Conservation (phyloP, 1,284 basidiomycete species). For the Psilocybe mexicana region DNA sequence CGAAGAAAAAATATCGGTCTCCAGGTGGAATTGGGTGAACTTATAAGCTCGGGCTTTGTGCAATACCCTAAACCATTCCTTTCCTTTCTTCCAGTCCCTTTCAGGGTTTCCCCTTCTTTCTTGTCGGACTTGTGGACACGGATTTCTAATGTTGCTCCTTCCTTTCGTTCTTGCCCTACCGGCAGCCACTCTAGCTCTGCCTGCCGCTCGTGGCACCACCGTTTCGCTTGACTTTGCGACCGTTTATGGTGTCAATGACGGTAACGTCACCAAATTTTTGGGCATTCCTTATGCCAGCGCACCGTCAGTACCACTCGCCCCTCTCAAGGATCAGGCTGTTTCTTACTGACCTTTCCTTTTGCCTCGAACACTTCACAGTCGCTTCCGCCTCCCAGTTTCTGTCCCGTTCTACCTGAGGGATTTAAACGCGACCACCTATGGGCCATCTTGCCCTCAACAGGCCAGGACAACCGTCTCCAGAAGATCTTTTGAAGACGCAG, state of each 20-base stretch:
- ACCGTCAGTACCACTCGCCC: constrained; percentile 28
- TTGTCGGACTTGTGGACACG: background rate
- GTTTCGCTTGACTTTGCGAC: constrained; percentile 39
- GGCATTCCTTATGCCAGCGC: constrained; percentile 53
- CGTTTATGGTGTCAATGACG: constrained; percentile 34
- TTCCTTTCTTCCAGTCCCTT: too few species aligned
- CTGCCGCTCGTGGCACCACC: background rate
- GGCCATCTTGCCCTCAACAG: constrained; percentile 51
- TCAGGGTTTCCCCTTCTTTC: too few species aligned
- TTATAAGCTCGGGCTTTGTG: background rate
- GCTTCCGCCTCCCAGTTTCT: constrained; percentile 46
- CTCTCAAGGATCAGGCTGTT: too few species aligned
- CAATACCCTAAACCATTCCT: too few species aligned
- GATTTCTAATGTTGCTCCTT: background rate
- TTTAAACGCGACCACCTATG: constrained; percentile 40
- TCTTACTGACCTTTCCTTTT: too few species aligned
- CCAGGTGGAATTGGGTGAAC: background rate
- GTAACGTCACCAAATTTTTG: constrained; percentile 37
- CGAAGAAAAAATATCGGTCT: too few species aligned
- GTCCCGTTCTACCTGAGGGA: constrained; percentile 38
- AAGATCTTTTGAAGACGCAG: background rate
- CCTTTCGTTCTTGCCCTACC: background rate
- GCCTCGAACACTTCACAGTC: constrained; percentile 31
- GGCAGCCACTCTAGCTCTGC: background rate
- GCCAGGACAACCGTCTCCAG: constrained; percentile 26